Evolutionary conservation across 225 moss, liverwort and hornwort species (phyloP), one percentile per base, ranked within the genome.

Genomic region (Polytrichum commune): DNA sequence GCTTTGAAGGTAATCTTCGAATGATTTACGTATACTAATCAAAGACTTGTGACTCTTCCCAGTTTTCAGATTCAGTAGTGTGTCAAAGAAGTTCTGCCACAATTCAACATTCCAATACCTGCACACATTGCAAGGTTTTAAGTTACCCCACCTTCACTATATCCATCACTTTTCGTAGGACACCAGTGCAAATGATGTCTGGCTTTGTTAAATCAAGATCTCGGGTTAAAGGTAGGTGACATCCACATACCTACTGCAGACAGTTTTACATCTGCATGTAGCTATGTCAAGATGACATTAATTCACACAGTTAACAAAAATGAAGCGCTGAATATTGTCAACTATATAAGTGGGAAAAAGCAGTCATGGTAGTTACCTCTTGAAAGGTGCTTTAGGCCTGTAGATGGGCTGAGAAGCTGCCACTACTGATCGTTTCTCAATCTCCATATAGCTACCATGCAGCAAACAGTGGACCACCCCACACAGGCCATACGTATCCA

Each of bases 381-480:
- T 95, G 64, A 91, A 93, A 3, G 88, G 75, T 72, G 95, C 80
- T 76, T 83, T 95, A 8, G 90, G 93, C 66, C 89, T 83, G 79
- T 89, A 84, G 30, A 77, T 74, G 46, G 65, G 64, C 73, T 70
- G 73, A 7, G 80, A 83, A 63, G 81, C 76, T 16, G 73, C 79
- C 67, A 27, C 79, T 23, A 60, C 32, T 24, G 85, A 62, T 65
- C 69, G 57, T 75, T 93, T 95, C 70, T 95, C 86, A 54, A 95
- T 65, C 78, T 95, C 93, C 98, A 98, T 93, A 64, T 98, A 98
- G 70, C 28, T 91, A 32, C 93, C 95, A 69, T 95, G 90, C 27
- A 98, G 87, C 74, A 98, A 82, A 64, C 95, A 98, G 65, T 98
- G 98, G 27, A 83, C 91, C 55, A 95, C 95, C 29, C 88, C 93